Evolutionary conservation across 305 asterid genomes (phyloP).

Genomic region (Fraxinus dipetala): DNA sequence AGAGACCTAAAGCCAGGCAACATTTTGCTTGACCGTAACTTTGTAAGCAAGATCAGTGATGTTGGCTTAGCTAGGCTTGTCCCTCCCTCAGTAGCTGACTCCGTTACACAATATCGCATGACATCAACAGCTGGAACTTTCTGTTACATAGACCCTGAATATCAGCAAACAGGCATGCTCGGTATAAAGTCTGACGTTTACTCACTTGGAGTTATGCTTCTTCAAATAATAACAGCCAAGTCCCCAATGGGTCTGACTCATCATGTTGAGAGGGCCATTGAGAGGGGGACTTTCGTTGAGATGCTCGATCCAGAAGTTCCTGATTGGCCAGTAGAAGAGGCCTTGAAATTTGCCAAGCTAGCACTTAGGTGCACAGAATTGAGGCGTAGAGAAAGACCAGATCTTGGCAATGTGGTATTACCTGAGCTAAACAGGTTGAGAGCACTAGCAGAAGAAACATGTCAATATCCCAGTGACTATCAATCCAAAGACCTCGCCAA

Average conservation of each 20-base stretch:
- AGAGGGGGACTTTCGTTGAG: conserved; percentile 50
- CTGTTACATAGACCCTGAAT: conserved; percentile 88
- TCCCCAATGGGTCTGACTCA: conserved; percentile 81
- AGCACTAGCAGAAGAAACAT: conserved; percentile 61
- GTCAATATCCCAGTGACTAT: conserved; percentile 30
- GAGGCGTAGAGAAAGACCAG: conserved; percentile 77
- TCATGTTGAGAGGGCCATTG: conserved; percentile 68
- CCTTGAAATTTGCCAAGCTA: conserved; percentile 53
- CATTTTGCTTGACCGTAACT: conserved; percentile 84
- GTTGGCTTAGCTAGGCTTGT: background rate
- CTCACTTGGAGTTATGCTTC: conserved; percentile 80
- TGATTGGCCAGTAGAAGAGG: conserved; percentile 77
- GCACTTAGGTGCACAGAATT: conserved; percentile 70
- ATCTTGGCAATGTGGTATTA: conserved; percentile 51
- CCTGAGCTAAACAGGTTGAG: conserved; percentile 68
- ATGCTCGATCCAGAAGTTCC: conserved; percentile 64
- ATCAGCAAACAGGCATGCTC: conserved; percentile 89
- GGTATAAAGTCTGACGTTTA: conserved; percentile 77
- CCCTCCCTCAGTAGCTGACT: conserved; percentile 69
- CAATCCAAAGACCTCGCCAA: conserved; percentile 24
- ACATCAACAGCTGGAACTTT: conserved; percentile 89
- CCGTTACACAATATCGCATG: conserved; percentile 81
- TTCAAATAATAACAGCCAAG: conserved; percentile 67
- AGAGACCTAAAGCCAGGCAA: conserved; percentile 81
- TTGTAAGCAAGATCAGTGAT: conserved; percentile 37